These are phyloP conservation scores for Tolypocladium nubicola DNA, from an alignment of 2,329 filamentous ascomycete species.

Conservation along the genomic window DNA sequence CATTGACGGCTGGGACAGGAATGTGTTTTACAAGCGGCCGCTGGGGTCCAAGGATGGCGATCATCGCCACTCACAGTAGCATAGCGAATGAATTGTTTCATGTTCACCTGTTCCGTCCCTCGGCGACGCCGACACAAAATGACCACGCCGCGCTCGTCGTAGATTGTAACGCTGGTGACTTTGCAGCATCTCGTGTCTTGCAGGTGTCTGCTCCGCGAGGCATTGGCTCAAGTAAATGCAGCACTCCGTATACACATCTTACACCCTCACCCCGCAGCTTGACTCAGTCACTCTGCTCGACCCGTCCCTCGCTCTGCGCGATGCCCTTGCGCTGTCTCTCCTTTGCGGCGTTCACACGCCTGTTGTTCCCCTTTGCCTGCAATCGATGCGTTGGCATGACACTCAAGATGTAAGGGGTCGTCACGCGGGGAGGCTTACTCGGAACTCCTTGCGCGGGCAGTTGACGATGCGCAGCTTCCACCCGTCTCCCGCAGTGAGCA, in stretches of 20 bases:
- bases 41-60: conserved; percentile 3
- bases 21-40: conserved; percentile 37
- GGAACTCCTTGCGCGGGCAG: conserved; percentile 13
- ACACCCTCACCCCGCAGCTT: too few relatives aligned
- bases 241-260: too few relatives aligned
- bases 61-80: not conserved
- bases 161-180: too few relatives aligned
- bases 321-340: not conserved
- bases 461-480: conserved; percentile 16
- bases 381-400: not conserved
- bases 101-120: not conserved
- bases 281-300: not conserved
- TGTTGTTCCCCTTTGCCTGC: conserved; percentile 3
- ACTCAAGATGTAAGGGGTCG: not conserved
- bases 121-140: too few relatives aligned
- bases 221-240: too few relatives aligned
- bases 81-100: not conserved
- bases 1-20: conserved; percentile 53
- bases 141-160: too few relatives aligned
- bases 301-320: not conserved
- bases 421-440: conserved; percentile 3
- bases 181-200: too few relatives aligned
- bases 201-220: too few relatives aligned
- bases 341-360: conserved; percentile 1
- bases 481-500: conserved; percentile 11